Evolutionary conservation across 208 protist species (phyloP).

Genomic region (Trypanosoma scelopori): DNA sequence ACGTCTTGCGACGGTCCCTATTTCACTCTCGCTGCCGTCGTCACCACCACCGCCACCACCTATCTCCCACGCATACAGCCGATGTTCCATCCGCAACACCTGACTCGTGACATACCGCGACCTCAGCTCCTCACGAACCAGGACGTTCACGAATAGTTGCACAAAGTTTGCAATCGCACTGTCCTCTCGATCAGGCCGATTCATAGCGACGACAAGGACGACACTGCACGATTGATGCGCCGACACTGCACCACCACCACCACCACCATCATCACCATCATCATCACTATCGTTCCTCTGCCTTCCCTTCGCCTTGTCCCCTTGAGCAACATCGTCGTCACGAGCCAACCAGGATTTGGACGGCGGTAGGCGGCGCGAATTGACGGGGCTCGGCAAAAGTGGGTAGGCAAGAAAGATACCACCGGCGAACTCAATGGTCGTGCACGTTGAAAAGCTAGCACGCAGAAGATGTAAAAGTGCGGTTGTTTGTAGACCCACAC

Average conservation of each 20-base stretch:
- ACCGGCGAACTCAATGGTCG: conserved; percentile 71
- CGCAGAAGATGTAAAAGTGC: conserved; percentile 69
- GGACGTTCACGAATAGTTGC: conserved; percentile 81
- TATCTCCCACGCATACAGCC: conserved; percentile 38
- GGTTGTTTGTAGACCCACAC: conserved; percentile 64
- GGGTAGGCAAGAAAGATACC: conserved; percentile 74
- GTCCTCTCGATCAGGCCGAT: conserved; percentile 57
- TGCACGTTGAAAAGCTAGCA: conserved; percentile 50
- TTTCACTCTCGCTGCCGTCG: conserved; percentile 14
- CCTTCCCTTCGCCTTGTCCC: neutral
- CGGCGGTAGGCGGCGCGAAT: neutral
- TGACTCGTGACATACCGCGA: conserved; percentile 56
- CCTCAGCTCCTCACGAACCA: conserved; percentile 73
- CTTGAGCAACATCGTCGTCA: neutral
- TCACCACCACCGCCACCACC: conserved; percentile 21
- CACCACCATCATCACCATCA: neutral
- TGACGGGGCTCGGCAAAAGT: conserved; percentile 19
- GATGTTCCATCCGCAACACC: conserved; percentile 45
- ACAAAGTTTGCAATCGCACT: conserved; percentile 65
- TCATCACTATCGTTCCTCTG: conserved; percentile 1
- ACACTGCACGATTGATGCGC: conserved; percentile 4
- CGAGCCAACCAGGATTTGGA: neutral
- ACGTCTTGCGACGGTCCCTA: no score
- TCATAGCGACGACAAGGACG: conserved; percentile 75
- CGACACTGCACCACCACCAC: neutral